Percentiles rank a stretch among this genome's conserved stretches.
These are phyloP conservation scores for Tetratostichococcus sp. DNA, from an alignment of 139 green algal species.

Conservation along the genomic window DNA sequence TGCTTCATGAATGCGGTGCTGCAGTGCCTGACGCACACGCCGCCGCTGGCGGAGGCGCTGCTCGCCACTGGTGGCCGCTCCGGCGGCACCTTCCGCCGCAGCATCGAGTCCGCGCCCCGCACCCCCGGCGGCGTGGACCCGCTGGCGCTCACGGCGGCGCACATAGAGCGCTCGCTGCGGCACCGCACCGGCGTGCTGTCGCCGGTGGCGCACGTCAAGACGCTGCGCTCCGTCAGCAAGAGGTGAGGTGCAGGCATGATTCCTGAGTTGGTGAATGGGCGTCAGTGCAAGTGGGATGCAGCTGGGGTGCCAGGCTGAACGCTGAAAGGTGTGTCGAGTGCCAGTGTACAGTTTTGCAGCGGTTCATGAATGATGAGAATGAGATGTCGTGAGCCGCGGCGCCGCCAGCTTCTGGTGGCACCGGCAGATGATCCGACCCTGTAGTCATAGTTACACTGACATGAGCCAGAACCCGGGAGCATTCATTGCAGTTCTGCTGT, in stretches of 20 bases:
- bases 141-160: constrained; percentile 45
- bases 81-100: background rate
- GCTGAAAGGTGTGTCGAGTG: too few relatives aligned
- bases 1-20: constrained; percentile 98
- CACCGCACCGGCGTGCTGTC: constrained; percentile 24
- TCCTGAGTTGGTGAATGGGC: too few relatives aligned
- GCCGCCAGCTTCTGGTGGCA: constrained; percentile 12
- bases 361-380: constrained; percentile 29
- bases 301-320: too few relatives aligned
- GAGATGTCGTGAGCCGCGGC: constrained; percentile 11
- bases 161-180: constrained; percentile 41
- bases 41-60: constrained; percentile 77
- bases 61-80: constrained; percentile 19
- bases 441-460: constrained; percentile 74
- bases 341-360: too few relatives aligned
- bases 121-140: constrained; percentile 36
- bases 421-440: constrained; percentile 16
- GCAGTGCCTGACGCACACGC: constrained; percentile 89
- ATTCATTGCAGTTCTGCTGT: too few relatives aligned
- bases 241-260: constrained; percentile 26
- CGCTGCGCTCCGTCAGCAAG: constrained; percentile 41
- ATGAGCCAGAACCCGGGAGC: background rate
- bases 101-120: constrained; percentile 3
- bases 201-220: constrained; percentile 40
- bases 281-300: too few relatives aligned